phyloP scores from a whole-genome alignment of 2,329 filamentous ascomycete species.

The Colletotrichum zoysiae region DNA sequence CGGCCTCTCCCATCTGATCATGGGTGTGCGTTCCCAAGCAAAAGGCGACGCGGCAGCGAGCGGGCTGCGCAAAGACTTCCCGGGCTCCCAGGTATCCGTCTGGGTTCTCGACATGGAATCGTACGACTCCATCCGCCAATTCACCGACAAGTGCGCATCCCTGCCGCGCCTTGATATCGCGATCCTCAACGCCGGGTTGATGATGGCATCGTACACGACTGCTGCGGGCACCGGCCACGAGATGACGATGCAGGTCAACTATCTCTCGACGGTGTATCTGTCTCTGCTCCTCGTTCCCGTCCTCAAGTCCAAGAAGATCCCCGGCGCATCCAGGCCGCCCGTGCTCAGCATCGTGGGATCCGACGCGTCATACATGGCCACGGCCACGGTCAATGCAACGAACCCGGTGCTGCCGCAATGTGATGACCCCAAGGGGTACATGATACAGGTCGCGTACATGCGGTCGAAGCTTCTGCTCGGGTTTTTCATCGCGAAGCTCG shows the following conservation, averaged over 20 bases:
- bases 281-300: conserved; percentile 50
- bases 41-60: conserved; percentile 56
- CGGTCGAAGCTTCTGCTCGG: conserved; percentile 44
- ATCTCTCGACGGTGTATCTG: conserved; percentile 52
- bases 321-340: conserved; percentile 31
- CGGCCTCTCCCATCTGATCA: conserved; percentile 54
- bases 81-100: conserved; percentile 54
- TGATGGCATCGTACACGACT: conserved; percentile 22
- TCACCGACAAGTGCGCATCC: conserved; percentile 50
- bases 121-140: conserved; percentile 57
- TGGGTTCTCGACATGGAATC: conserved; percentile 59
- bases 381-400: conserved; percentile 40
- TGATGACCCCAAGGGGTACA: conserved; percentile 42
- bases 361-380: conserved; percentile 43
- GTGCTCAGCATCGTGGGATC: conserved; percentile 48
- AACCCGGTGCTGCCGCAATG: conserved; percentile 45
- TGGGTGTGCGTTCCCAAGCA: conserved; percentile 55
- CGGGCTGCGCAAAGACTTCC: conserved; percentile 48
- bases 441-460: conserved; percentile 35
- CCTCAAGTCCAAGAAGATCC: conserved; percentile 45
- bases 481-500: conserved; percentile 40
- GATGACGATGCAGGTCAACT: conserved; percentile 56
- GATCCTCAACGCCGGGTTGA: conserved; percentile 58
- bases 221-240: conserved; percentile 52
- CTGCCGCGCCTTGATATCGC: conserved; percentile 57